Base-by-base conservation (phyloP, 306 rosid genomes). In the Cucurbita moschata region DNA sequence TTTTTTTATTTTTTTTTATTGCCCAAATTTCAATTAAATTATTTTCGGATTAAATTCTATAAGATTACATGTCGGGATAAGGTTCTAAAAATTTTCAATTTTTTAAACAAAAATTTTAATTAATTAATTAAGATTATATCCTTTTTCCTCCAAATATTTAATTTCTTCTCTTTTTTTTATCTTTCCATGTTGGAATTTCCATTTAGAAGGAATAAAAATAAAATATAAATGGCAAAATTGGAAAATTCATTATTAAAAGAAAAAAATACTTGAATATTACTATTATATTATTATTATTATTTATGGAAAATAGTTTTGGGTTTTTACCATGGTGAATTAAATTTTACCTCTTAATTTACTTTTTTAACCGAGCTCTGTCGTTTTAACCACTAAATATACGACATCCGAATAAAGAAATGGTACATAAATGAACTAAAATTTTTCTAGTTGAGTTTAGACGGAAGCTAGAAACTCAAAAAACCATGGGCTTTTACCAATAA, bases 1-100 rank as follows among this genome's bases (percentile, higher is more conserved):
- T 7, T 37, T 61, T 86, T 83, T 84, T 88, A 76, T 10, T 80
- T 62, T 8, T 84, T 83, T 81, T 92, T 78, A n/a, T 8, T 16
- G 4, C 16, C 3, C n/a, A 4, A 7, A 39, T 64, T 62, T 38
- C 68, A 15, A 8, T 62, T 62, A 38, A 63, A 63, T 63, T 39
- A 39, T 63, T 30, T 30, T 37, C 18, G 8, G 18, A 63, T 43
- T 66, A 66, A 66, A 66, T 46, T 67, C 39, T 1, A 13, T 13
- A 13, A 68, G 43, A 67, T 43, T 42, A 18, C 52, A 42, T 42
- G 13, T 62, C 8, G 23, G 61, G 68, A 62, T 39, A 39, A 61
- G 50, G 49, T 63, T 35, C 0, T 59, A 10, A 4, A n/a, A 63
- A 38, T 0, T 6, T 14, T 15, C 23, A 15, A 63, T 63, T 39